These are phyloP conservation scores for Syncephalastrum monosporum DNA, from an alignment of 371 early-diverging fungal species.

Conservation along the genomic window DNA sequence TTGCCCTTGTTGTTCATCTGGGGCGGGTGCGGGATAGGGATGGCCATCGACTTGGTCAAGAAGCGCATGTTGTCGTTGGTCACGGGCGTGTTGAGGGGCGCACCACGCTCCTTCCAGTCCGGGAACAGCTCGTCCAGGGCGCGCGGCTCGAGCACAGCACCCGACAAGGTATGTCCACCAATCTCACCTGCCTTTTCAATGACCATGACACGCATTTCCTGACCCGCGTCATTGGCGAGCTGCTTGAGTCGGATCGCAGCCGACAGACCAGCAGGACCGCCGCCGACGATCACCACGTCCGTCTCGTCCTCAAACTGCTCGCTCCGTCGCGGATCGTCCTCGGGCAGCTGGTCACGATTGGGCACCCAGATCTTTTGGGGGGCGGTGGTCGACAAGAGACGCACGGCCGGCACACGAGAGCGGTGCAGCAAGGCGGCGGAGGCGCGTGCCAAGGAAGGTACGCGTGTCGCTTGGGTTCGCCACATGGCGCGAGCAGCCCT, in stretches of 20 bases:
- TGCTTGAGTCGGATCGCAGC: slow-evolving; percentile 96
- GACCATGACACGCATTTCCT: slow-evolving; percentile 88
- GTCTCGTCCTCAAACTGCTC: slow-evolving; percentile 83
- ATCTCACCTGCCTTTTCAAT: slow-evolving; percentile 96
- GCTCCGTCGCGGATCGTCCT: slow-evolving; percentile 42
- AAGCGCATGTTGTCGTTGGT: slow-evolving; percentile 84
- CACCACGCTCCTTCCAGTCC: slow-evolving; percentile 95
- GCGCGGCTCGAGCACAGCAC: slow-evolving; percentile 93
- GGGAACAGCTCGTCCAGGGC: slow-evolving; percentile 95
- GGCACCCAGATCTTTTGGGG: slow-evolving; percentile 39
- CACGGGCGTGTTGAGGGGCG: slow-evolving; percentile 90
- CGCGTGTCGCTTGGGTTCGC: too few relatives aligned
- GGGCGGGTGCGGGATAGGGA: slow-evolving; percentile 96
- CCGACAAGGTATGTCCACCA: slow-evolving; percentile 94
- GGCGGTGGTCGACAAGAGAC: slow-evolving; percentile 26
- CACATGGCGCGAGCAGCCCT: too few relatives aligned
- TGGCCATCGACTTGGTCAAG: slow-evolving; percentile 74
- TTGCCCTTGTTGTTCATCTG: slow-evolving; percentile 96
- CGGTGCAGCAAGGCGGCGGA: slow-evolving; percentile 1
- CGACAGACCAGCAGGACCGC: slow-evolving; percentile 92
- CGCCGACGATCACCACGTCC: slow-evolving; percentile 97
- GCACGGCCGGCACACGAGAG: slow-evolving; percentile 13
- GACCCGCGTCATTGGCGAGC: slow-evolving; percentile 79
- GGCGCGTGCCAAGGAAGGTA: slow-evolving; percentile 23
- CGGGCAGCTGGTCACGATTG: slow-evolving; percentile 29